phyloP scores from a whole-genome alignment of 73 alveolate genomes.

The Paramecium sonneborni region DNA sequence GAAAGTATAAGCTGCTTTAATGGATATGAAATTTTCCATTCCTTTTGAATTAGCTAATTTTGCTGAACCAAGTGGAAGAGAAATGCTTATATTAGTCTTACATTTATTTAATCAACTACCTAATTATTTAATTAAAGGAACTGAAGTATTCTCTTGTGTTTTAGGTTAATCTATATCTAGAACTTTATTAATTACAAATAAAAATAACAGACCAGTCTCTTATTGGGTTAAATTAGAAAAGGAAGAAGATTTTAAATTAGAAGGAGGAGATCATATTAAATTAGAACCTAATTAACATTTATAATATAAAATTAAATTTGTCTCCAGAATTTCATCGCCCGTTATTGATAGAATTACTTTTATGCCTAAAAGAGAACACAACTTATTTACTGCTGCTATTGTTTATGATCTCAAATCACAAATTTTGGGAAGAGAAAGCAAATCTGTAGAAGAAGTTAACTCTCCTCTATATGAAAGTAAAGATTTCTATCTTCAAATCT shows the following conservation, averaged over 20 bases:
- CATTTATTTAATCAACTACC: constrained; percentile 94
- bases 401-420: constrained; percentile 94
- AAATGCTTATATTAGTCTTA: constrained; percentile 85
- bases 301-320: constrained; percentile 92
- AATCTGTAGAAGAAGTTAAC: constrained; percentile 76
- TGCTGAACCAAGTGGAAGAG: constrained; percentile 97
- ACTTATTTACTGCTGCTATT: constrained; percentile 96
- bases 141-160: constrained; percentile 91
- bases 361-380: constrained; percentile 91
- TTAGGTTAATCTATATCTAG: constrained; percentile 91
- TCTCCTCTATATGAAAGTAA: constrained; percentile 66
- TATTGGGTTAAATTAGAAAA: constrained; percentile 97
- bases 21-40: constrained; percentile 84
- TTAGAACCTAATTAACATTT: constrained; percentile 87
- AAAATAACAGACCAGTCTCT: constrained; percentile 89
- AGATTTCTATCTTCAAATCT: constrained; percentile 44
- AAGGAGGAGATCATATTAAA: constrained; percentile 80
- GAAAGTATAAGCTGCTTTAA: constrained; percentile 80
- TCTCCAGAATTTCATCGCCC: constrained; percentile 85
- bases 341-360: constrained; percentile 93
- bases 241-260: constrained; percentile 87
- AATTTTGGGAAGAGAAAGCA: constrained; percentile 88
- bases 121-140: constrained; percentile 94
- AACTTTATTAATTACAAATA: constrained; percentile 87
- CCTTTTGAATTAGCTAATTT: constrained; percentile 80